Evolutionary conservation across 2,329 filamentous ascomycete species (phyloP), one percentile per base, ranked within the genome.

Genomic region (Colletotrichum tanaceti): DNA sequence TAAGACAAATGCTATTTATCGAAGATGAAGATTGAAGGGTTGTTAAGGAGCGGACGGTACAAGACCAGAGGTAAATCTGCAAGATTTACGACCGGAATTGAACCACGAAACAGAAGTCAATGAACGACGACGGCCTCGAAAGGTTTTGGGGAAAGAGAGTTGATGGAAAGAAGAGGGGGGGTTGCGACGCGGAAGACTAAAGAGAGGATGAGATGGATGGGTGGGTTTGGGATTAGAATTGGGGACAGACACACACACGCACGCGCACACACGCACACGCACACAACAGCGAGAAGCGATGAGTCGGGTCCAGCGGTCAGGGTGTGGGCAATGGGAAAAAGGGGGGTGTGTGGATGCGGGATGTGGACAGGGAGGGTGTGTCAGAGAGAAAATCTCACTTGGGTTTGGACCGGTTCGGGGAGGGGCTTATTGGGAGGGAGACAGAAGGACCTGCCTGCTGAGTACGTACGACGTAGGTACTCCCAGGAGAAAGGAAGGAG

Each of bases 61-160:
- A 72, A 87, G 79, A 85, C 86, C 86, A 88, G 85, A 79, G 66
- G 81, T 79, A 82, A 85, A 83, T 83, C 77, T 78, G 47, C 75
- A 73, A 82, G 81, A 82, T 81, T 77, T 81, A 83, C 84, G 77
- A 77, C 85, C 82, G 85, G 86, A 85, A 86, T 86, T 83, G 86
- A 79, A 82, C 86, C 86, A 87, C 75, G 73, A 71, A 72, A 73
- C 70, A 63, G 67, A 68, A 65, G 63, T 59, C 54, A 63, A 67
- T 73, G 71, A 73, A 74, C 64, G 70, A 73, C 67, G 62, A 61
- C 63, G 58, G 65, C 72, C 52, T 73, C 68, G 72, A 70, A 72
- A 72, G 72, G 72, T 66, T 70, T 63, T 59, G 72, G 73, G 73
- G 74, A 75, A 71, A 75, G 73, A 72, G 73, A 74, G 74, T 74